Evolutionary conservation across 768 basidiomycete species (phyloP).

Genomic region (Leccinum olivaceopallidum): DNA sequence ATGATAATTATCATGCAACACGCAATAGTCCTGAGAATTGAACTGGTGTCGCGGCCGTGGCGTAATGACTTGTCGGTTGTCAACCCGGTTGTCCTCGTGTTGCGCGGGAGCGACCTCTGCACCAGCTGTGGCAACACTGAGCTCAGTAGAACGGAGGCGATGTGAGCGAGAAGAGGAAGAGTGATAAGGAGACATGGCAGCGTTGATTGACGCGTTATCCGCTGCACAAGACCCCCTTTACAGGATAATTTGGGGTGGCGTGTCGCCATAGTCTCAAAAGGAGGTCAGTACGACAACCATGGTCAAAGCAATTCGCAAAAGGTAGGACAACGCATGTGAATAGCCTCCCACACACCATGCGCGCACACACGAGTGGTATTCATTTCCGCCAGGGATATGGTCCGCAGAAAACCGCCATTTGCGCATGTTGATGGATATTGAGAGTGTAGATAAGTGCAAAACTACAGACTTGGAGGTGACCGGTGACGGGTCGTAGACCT

Average conservation of each 20-base stretch:
- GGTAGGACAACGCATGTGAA: constrained; percentile 10
- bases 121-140: neutral
- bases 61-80: neutral
- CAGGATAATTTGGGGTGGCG: constrained; percentile 10
- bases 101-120: neutral
- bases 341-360: constrained; percentile 12
- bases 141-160: constrained; percentile 7
- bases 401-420: constrained; percentile 1
- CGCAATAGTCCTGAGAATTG: neutral
- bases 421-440: constrained; percentile 1
- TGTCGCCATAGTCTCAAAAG: constrained; percentile 5
- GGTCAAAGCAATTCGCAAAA: constrained; percentile 12
- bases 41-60: constrained; percentile 1
- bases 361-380: neutral
- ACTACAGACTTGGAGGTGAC: constrained; percentile 4
- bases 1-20: constrained; percentile 1
- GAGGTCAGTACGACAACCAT: constrained; percentile 7
- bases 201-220: neutral
- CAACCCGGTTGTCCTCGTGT: constrained; percentile 1
- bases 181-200: constrained; percentile 7
- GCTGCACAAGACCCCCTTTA: constrained; percentile 8
- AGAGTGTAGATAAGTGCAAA: constrained; percentile 3
- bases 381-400: constrained; percentile 8
- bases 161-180: neutral
- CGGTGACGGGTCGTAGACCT: neutral